Evolutionary conservation across 192 early-diverging fungal species (phyloP).

Genomic region (Coemansia sp.): DNA sequence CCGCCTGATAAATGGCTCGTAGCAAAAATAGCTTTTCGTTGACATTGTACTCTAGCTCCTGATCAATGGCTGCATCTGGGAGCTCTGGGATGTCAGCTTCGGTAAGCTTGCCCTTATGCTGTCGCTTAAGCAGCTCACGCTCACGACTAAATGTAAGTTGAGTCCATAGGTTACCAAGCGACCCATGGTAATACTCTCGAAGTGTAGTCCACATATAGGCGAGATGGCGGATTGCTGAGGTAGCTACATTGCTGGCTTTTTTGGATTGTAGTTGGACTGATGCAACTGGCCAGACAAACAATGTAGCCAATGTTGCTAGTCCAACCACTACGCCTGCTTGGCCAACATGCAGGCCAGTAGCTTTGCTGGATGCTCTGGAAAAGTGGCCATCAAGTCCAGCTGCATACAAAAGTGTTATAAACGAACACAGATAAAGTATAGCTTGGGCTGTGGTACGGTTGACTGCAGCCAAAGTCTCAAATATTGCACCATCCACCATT

Average conservation of each 20-base stretch:
- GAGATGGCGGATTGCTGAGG: not conserved
- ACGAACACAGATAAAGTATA: not conserved
- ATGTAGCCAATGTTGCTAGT: not conserved
- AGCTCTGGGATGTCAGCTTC: constrained; percentile 18
- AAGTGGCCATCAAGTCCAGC: not conserved
- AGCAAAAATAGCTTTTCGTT: constrained; percentile 33
- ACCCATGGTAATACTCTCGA: not conserved
- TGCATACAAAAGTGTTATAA: not conserved
- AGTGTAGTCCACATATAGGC: not conserved
- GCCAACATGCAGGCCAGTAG: not conserved
- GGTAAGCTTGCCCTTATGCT: constrained; percentile 10
- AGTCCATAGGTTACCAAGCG: not conserved
- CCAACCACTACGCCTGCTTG: not conserved
- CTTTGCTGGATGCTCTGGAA: not conserved
- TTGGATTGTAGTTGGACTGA: not conserved
- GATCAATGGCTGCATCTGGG: not conserved
- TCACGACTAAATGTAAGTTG: constrained; percentile 10
- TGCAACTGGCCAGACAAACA: constrained; percentile 1
- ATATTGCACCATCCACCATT: too few species aligned
- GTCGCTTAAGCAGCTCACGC: constrained; percentile 8
- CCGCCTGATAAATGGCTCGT: constrained; percentile 27
- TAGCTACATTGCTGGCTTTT: too few species aligned
- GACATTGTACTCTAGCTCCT: constrained; percentile 25
- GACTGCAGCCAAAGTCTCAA: too few species aligned
- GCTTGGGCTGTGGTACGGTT: not conserved